Evolutionary conservation across 2,329 filamentous ascomycete species (phyloP).

Genomic region (Stachybotrys elegans): DNA sequence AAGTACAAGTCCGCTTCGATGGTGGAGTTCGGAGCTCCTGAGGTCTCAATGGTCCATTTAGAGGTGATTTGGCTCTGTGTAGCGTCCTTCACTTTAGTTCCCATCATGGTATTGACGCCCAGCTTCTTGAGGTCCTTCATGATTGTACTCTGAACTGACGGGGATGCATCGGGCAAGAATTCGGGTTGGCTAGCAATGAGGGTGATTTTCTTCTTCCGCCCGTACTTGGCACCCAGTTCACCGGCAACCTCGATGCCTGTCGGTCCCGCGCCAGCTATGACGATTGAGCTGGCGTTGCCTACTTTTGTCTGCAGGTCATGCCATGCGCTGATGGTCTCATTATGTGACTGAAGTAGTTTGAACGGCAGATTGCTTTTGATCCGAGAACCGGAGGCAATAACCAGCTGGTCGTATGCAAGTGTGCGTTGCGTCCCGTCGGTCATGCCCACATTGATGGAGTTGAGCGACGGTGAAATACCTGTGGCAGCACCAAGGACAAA

Average conservation of each 20-base stretch:
- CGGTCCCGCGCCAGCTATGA: conserved; percentile 31
- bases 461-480: conserved; percentile 24
- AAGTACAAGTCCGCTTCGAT: conserved; percentile 34
- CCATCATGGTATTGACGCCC: conserved; percentile 21
- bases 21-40: conserved; percentile 23
- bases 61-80: conserved; percentile 6
- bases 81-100: conserved; percentile 24
- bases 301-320: conserved; percentile 20
- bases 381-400: conserved; percentile 49
- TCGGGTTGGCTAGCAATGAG: conserved; percentile 16
- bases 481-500: conserved; percentile 43
- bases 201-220: conserved; percentile 17
- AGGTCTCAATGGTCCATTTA: conserved; percentile 19
- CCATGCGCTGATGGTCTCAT: conserved; percentile 33
- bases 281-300: conserved; percentile 21
- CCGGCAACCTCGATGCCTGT: conserved; percentile 33
- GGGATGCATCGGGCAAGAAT: conserved; percentile 11
- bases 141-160: conserved; percentile 24
- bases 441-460: conserved; percentile 30
- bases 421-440: conserved; percentile 22
- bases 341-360: conserved; percentile 40
- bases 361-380: conserved; percentile 36
- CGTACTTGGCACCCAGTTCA: conserved; percentile 24
- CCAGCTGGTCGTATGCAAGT: conserved; percentile 44
- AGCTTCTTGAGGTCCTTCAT: conserved; percentile 18